Evolutionary conservation across 2,329 filamentous ascomycete species (phyloP), one percentile per base, ranked within the genome.

Genomic region (Beauveria medogensis): DNA sequence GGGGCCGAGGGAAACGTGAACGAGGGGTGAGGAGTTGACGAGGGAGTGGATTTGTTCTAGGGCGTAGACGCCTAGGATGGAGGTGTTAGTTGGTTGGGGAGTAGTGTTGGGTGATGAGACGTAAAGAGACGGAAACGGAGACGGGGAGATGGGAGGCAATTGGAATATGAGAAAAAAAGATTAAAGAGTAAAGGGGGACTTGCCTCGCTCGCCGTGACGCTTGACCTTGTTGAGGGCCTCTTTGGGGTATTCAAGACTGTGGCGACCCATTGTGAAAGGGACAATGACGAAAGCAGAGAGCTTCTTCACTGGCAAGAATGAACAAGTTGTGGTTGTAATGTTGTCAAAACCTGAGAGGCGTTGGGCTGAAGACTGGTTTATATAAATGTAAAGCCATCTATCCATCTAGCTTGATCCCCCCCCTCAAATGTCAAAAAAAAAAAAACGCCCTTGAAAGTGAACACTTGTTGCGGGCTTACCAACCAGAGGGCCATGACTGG

Each of bases 1-100:
- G 5, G 80, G 74, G 55, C 81, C 83, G 80, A 95, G 95, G 64
- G 90, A 91, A 67, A 95, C 86, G 74, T 95, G 87, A 18, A 94
- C 80, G 55, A 95, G 82, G 43, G 84, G 85, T n/a, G 83, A 82
- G 22, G 79, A 79, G 74, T 93, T 92, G 73, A 96, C 78, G 68
- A 95, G 88, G 62, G 74, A 71, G 72, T 95, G 89, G 69, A 95
- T 90, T 8, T 85, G 83, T 53, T 84, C 78, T 55, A 88, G 80
- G 61, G 90, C 85, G 70, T 96, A 95, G 55, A 80, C 81, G 55
- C 83, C 88, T 91, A 67, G 55, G 55, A 55, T 44, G 7, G 57
- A 34, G 46, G 24, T 54, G 8, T 24, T 37, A 43, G 53, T 34
- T 4, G 3, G 24, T 24, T n/a, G 24, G 24, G 24, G 24, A 24